Evolutionary conservation across 2,329 filamentous ascomycete species (phyloP).

Genomic region (Rhinocladiella mackenziei): DNA sequence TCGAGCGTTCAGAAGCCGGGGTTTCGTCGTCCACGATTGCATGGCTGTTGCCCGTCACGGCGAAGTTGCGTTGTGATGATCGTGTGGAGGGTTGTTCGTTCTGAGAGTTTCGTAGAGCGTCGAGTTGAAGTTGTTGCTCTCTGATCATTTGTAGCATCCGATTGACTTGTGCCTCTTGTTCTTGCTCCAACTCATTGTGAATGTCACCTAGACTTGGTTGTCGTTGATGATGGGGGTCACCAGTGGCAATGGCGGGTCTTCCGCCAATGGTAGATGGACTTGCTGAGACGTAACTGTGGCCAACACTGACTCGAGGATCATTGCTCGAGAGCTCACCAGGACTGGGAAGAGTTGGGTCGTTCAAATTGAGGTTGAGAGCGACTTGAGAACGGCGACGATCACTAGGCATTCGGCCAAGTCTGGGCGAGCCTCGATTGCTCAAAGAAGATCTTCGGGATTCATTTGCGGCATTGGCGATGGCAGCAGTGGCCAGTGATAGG

Average conservation of each 20-base stretch:
- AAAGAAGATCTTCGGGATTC: conserved; percentile 49
- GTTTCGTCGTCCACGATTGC: conserved; percentile 43
- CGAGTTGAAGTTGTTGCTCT: conserved; percentile 45
- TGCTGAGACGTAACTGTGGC: conserved; percentile 38
- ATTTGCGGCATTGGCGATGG: conserved; percentile 72
- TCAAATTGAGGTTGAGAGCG: conserved; percentile 39
- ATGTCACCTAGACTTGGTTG: conserved; percentile 48
- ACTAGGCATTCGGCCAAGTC: conserved; percentile 32
- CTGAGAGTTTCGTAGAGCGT: conserved; percentile 38
- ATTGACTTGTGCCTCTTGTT: conserved; percentile 52
- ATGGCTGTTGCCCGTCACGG: conserved; percentile 36
- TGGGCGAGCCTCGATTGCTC: conserved; percentile 36
- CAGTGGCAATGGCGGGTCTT: conserved; percentile 41
- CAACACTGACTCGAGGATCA: conserved; percentile 38
- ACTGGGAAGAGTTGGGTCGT: conserved; percentile 37
- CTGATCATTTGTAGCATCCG: conserved; percentile 50
- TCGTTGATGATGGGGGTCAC: conserved; percentile 47
- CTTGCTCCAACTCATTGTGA: conserved; percentile 50
- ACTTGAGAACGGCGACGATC: conserved; percentile 44
- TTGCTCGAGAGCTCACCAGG: conserved; percentile 38
- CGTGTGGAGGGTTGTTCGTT: conserved; percentile 13
- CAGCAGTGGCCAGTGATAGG: conserved; percentile 70
- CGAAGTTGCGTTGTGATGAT: conserved; percentile 22
- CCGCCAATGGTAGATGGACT: conserved; percentile 44
- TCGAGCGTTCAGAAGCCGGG: conserved; percentile 42